Conservation (phyloP, 495 filamentous ascomycete species). For the Aspergillus homomorphus region DNA sequence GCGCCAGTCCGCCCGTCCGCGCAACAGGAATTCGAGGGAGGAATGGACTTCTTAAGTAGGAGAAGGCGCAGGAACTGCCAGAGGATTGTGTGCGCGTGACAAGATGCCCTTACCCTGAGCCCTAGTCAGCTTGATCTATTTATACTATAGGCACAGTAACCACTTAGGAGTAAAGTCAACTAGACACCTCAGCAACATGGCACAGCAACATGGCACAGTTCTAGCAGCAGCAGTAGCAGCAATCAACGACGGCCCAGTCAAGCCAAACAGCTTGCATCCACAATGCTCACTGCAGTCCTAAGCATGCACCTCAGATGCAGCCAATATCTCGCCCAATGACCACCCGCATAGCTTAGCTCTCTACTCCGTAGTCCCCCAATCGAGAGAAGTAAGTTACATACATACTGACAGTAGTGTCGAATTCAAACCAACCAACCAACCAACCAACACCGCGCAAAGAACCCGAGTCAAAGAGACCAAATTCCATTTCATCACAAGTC, state of each 20-base stretch:
- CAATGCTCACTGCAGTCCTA: too few species aligned
- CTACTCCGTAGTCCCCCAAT: too few species aligned
- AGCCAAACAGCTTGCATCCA: too few species aligned
- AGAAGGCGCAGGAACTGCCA: background rate
- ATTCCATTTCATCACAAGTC: too few species aligned
- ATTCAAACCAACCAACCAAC: background rate
- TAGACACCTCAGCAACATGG: background rate
- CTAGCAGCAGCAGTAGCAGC: background rate
- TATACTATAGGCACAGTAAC: background rate
- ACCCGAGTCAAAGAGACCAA: too few species aligned
- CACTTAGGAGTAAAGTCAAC: too few species aligned
- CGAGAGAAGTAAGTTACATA: too few species aligned
- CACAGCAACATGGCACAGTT: too few species aligned
- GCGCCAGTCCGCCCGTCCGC: background rate
- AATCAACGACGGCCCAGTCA: too few species aligned
- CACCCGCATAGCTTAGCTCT: too few species aligned
- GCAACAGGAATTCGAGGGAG: slow-evolving; percentile 12
- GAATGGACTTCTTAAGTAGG: slow-evolving; percentile 1
- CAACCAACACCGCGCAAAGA: background rate
- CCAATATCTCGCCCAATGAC: too few species aligned
- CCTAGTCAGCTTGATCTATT: slow-evolving; percentile 7
- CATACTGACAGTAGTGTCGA: background rate
- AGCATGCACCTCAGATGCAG: too few species aligned
- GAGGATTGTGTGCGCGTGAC: slow-evolving; percentile 21
- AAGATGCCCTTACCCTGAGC: slow-evolving; percentile 24